Base-by-base conservation (phyloP, 1,139 yeast species). In the Meyerozyma guilliermondii region DNA sequence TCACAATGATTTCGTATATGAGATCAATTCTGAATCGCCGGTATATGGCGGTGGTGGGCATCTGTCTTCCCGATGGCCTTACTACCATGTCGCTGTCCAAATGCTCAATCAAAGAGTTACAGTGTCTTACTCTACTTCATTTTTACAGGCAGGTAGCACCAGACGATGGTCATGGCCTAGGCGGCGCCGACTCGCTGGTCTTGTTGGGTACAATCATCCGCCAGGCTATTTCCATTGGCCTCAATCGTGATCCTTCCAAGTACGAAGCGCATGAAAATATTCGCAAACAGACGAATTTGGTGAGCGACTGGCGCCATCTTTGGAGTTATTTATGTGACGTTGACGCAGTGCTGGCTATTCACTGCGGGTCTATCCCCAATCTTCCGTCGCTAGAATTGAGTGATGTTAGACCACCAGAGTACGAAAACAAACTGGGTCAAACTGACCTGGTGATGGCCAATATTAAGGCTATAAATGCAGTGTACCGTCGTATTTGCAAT, bases 201-300 rank as follows among this genome's bases (percentile, higher is more conserved):
- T 55, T 70, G 26, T 60, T 71, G 42, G 75, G 76, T 0, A 56
- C 62, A 1, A 63, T 66, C 11, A 55, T 70, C 16, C 59, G 62
- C 26, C 77, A 71, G 47, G 75, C 78, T 0, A 47, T 67, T 38
- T 59, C 74, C 5, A 70, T 71, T 41, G 78, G 78, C 0, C 56
- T 72, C 39, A 66, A 72, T 47, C 55, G 78, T 11, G 78, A 72
- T 46, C 77, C 78, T 1, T 53, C 62, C 6, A 55, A 48, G 35
- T 71, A 63, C 44, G 47, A 49, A 9, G 56, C 66, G 6, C 68
- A 65, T 46, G 65, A 61, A 18, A 49, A 61, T 7, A 65, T 72
- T 23, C 50, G 55, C 39, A 62, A 63, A 31, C 57, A 63, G 18
- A 58, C 58, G 20, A 43, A 55, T 1, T 54, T 67, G 11, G 56